A percentile compares a stretch with the other conserved stretches of the same genome.
These are phyloP conservation scores for Cutaneotrichosporon mucoides DNA, from an alignment of 1,284 basidiomycete species.

Conservation along the genomic window DNA sequence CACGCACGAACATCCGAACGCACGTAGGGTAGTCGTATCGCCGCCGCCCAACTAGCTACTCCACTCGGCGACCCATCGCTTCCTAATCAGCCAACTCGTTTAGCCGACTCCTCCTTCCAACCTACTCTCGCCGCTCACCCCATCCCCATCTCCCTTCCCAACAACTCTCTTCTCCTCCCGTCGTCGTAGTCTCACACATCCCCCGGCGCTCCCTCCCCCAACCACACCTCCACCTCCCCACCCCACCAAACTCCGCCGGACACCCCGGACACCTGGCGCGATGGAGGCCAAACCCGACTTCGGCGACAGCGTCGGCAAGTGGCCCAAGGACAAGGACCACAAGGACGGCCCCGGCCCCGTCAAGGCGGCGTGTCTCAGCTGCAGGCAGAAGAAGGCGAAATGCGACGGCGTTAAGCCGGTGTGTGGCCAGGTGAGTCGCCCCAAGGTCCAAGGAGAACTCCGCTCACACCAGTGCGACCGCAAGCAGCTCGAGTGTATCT, in stretches of 20 bases:
- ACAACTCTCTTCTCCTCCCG: not conserved
- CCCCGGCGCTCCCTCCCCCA: too few relatives aligned
- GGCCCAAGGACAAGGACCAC: conserved; percentile 1
- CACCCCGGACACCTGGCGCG: not conserved
- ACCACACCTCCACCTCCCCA: not conserved
- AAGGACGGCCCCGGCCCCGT: conserved; percentile 24
- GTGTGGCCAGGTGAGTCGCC: conserved; percentile 43
- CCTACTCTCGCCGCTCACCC: not conserved
- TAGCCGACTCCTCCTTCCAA: not conserved
- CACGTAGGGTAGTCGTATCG: too few relatives aligned
- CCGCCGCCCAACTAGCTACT: too few relatives aligned
- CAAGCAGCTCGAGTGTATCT: conserved; percentile 46
- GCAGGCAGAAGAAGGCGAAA: conserved; percentile 47
- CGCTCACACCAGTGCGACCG: conserved; percentile 33
- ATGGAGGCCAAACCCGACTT: not conserved
- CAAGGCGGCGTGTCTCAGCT: conserved; percentile 48
- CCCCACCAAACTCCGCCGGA: not conserved
- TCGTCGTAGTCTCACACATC: not conserved
- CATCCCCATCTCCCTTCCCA: not conserved
- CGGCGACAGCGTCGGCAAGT: not conserved
- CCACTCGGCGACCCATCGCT: too few relatives aligned
- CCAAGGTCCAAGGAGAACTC: not conserved
- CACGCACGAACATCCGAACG: too few relatives aligned
- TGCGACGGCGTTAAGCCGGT: conserved; percentile 47
- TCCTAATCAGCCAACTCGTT: not conserved